These are phyloP conservation scores for Phellopilus nigrolimitatus DNA, from an alignment of 1,284 basidiomycete genomes.

Conservation along the genomic window DNA sequence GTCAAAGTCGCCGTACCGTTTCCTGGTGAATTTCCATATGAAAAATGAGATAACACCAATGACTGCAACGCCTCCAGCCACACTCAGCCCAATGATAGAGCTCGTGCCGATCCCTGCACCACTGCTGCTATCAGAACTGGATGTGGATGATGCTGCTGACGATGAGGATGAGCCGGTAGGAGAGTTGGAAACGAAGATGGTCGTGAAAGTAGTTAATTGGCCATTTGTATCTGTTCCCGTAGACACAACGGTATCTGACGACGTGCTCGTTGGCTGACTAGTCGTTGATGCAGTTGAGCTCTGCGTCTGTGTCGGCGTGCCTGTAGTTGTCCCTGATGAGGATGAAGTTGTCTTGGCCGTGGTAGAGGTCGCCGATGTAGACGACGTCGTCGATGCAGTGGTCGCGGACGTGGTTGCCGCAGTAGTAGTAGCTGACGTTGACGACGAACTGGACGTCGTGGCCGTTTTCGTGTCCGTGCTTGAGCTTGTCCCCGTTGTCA, in stretches of 20 bases:
- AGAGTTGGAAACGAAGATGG: conserved; percentile 23
- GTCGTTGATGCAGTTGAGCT: conserved; percentile 9
- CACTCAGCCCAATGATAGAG: conserved; percentile 72
- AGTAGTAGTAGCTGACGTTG: conserved; percentile 13
- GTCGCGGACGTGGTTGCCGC: conserved; percentile 17
- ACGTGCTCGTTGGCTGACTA: neutral
- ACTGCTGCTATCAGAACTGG: conserved; percentile 13
- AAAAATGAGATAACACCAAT: conserved; percentile 67
- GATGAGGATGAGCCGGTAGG: conserved; percentile 18
- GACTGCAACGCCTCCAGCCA: conserved; percentile 69
- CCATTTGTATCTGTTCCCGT: conserved; percentile 24
- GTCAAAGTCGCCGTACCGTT: conserved; percentile 68
- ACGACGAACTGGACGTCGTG: conserved; percentile 19
- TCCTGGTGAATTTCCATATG: conserved; percentile 78
- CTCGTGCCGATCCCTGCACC: conserved; percentile 51
- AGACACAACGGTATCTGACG: conserved; percentile 20
- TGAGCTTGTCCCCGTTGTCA: neutral
- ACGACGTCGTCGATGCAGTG: conserved; percentile 16
- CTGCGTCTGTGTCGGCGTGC: conserved; percentile 14
- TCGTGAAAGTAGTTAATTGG: conserved; percentile 12
- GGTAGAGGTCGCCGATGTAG: conserved; percentile 18
- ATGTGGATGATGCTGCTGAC: conserved; percentile 13
- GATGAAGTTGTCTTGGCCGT: conserved; percentile 17
- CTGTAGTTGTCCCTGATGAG: conserved; percentile 1
- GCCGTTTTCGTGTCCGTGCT: conserved; percentile 10